A percentile compares a stretch with the other conserved stretches of the same genome.
Evolutionary conservation across 805 yeast genomes (phyloP).

Genomic region (Teunomyces pallodes): DNA sequence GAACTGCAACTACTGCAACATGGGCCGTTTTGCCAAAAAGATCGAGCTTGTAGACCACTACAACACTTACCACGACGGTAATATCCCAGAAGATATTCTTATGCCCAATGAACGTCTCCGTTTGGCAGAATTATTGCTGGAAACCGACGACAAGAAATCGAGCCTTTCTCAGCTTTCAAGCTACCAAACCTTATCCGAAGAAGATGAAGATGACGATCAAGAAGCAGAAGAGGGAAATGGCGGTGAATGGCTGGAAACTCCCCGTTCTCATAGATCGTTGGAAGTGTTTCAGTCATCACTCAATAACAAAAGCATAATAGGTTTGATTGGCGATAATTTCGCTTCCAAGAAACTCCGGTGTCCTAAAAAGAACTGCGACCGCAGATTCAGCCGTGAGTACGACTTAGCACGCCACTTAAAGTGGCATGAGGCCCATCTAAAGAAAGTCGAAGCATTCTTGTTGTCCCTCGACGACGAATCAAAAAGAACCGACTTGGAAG

Average conservation of each 20-base stretch:
- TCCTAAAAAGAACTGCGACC: conserved; percentile 48
- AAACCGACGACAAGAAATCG: conserved; percentile 10
- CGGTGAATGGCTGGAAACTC: background rate
- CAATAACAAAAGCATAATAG: conserved; percentile 25
- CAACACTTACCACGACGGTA: conserved; percentile 43
- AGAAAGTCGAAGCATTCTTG: conserved; percentile 29
- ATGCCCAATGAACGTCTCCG: conserved; percentile 20
- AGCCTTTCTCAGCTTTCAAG: conserved; percentile 5
- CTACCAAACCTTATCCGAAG: conserved; percentile 7
- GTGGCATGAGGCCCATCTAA: conserved; percentile 47
- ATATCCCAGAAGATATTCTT: conserved; percentile 32
- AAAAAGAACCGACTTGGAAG: conserved; percentile 5
- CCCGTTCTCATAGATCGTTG: conserved; percentile 5
- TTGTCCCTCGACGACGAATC: conserved; percentile 17
- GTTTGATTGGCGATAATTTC: conserved; percentile 37
- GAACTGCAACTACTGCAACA: conserved; percentile 59
- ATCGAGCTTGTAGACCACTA: conserved; percentile 58
- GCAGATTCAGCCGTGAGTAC: conserved; percentile 50
- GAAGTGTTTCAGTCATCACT: conserved; percentile 3
- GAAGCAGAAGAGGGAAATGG: background rate
- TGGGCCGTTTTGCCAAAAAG: conserved; percentile 52
- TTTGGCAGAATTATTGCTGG: conserved; percentile 19
- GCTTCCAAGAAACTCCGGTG: conserved; percentile 40
- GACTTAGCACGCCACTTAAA: conserved; percentile 49
- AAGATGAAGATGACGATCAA: conserved; percentile 7